Evolutionary conservation across 495 filamentous ascomycete genomes (phyloP).

Genomic region (Aspergillus conjunctus): DNA sequence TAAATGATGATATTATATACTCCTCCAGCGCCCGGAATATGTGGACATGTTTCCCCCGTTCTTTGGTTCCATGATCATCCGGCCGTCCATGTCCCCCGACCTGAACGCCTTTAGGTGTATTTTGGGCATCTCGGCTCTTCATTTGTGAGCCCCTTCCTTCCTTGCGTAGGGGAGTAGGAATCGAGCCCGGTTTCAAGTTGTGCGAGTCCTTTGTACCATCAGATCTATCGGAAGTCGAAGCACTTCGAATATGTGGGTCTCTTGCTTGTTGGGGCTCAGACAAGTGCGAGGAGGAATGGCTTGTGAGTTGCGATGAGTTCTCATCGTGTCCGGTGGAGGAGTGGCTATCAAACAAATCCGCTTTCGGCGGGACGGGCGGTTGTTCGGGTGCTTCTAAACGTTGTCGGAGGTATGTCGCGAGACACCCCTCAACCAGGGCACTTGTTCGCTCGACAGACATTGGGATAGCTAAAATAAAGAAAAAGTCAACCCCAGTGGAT

Average conservation of each 20-base stretch:
- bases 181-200: conserved; percentile 13
- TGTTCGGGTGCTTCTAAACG: conserved; percentile 29
- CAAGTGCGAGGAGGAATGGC: conserved; percentile 23
- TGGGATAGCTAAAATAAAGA: conserved; percentile 30
- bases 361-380: conserved; percentile 17
- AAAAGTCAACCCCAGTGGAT: conserved; percentile 13
- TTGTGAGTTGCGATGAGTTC: conserved; percentile 11
- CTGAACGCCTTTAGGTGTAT: conserved; percentile 24
- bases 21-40: conserved; percentile 77
- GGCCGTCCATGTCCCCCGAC: conserved; percentile 24
- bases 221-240: conserved; percentile 32
- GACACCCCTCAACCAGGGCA: conserved; percentile 54
- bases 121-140: conserved; percentile 35
- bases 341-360: conserved; percentile 20
- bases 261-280: conserved; percentile 23
- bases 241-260: conserved; percentile 34
- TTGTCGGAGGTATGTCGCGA: conserved; percentile 52
- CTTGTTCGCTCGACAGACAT: conserved; percentile 53
- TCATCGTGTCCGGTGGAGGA: conserved; percentile 18
- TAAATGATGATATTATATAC: conserved; percentile 70
- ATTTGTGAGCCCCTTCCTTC: conserved; percentile 27
- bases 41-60: conserved; percentile 27
- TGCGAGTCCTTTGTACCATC: conserved; percentile 24
- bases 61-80: conserved; percentile 23
- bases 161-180: conserved; percentile 22